A percentile compares a stretch with the other conserved stretches of the same genome.
phyloP scores from a whole-genome alignment of 306 rosid species.

The Echinosophora koreensis region DNA sequence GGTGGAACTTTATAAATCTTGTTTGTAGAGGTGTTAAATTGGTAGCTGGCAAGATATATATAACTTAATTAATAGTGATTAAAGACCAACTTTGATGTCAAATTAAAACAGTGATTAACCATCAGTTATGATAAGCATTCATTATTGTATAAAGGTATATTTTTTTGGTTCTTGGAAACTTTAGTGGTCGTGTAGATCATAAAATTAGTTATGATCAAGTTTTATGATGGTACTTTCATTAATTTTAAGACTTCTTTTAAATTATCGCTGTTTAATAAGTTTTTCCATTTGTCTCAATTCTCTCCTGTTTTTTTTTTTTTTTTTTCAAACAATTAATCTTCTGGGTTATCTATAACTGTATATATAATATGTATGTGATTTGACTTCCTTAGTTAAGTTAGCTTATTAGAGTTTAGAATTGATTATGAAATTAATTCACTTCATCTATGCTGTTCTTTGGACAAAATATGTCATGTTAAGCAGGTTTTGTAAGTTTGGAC shows the following conservation, averaged over 20 bases:
- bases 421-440: constrained; percentile 12
- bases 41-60: background rate
- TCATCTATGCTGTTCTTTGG: constrained; percentile 17
- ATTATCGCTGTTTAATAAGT: background rate
- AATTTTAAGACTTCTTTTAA: constrained; percentile 20
- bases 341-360: background rate
- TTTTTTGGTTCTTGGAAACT: constrained; percentile 20
- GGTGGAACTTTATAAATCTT: constrained; percentile 3
- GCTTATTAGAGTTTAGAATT: constrained; percentile 19
- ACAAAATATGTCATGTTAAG: constrained; percentile 40
- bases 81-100: background rate
- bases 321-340: background rate
- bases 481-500: constrained; percentile 94
- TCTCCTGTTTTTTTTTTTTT: background rate
- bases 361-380: constrained; percentile 1
- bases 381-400: constrained; percentile 16
- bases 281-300: constrained; percentile 21
- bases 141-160: constrained; percentile 29
- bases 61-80: background rate
- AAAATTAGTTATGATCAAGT: background rate
- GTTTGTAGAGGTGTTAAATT: background rate
- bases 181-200: background rate
- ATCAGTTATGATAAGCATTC: background rate
- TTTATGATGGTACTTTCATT: constrained; percentile 2
- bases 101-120: constrained; percentile 8